A percentile compares a stretch with the other conserved stretches of the same genome.
Evolutionary conservation across 352 stramenopile species (phyloP).

Genomic region (Globisporangium solare): DNA sequence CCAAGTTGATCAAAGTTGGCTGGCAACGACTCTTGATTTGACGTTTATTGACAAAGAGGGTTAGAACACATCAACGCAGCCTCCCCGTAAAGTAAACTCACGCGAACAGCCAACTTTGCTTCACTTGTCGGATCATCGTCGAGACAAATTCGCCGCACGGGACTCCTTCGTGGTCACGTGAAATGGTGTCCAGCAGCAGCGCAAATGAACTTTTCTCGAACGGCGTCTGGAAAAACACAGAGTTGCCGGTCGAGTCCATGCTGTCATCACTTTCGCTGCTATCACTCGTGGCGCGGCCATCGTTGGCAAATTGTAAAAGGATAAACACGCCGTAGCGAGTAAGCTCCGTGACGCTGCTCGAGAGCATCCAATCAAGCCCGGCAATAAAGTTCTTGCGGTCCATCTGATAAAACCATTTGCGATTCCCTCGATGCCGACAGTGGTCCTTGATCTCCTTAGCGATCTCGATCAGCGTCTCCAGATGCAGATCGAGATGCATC

Average conservation of each 20-base stretch:
- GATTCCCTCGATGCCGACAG: slow-evolving; percentile 65
- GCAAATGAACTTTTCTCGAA: slow-evolving; percentile 57
- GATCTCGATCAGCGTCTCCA: slow-evolving; percentile 55
- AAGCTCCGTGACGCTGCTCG: slow-evolving; percentile 42
- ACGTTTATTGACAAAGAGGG: too few species aligned
- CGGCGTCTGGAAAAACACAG: slow-evolving; percentile 47
- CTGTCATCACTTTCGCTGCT: slow-evolving; percentile 14
- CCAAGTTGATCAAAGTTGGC: too few species aligned
- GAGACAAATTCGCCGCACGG: slow-evolving; percentile 34
- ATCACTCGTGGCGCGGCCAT: slow-evolving; percentile 18
- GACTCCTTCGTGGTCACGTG: slow-evolving; percentile 23
- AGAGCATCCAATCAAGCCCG: slow-evolving; percentile 57
- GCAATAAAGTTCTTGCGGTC: slow-evolving; percentile 36
- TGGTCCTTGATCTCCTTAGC: slow-evolving; percentile 66
- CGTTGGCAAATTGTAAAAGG: slow-evolving; percentile 53
- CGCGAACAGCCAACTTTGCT: slow-evolving; percentile 54
- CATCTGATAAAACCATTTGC: slow-evolving; percentile 40
- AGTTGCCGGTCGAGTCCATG: neutral
- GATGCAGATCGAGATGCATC: slow-evolving; percentile 56
- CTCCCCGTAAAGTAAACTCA: slow-evolving; percentile 12
- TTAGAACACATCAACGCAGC: too few species aligned
- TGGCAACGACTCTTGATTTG: too few species aligned
- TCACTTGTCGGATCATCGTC: slow-evolving; percentile 47
- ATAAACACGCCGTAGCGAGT: slow-evolving; percentile 66
- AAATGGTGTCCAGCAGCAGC: slow-evolving; percentile 32